Percentiles rank a stretch among this genome's conserved stretches.
These are phyloP conservation scores for Aspergillus sparsus DNA, from an alignment of 495 filamentous ascomycete species.

Conservation along the genomic window DNA sequence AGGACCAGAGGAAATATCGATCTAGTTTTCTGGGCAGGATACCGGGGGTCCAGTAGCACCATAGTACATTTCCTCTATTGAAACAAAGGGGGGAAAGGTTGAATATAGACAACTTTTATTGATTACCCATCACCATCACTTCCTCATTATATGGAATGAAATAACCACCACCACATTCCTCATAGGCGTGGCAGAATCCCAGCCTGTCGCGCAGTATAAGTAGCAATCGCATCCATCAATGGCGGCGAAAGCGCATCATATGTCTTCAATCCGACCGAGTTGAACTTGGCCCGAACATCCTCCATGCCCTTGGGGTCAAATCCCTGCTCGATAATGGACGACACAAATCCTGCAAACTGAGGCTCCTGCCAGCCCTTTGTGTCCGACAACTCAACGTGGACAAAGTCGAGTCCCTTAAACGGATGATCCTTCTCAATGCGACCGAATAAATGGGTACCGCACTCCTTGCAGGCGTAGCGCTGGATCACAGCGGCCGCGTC, in stretches of 20 bases:
- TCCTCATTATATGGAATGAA: not conserved
- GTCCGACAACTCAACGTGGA: slow-evolving; percentile 58
- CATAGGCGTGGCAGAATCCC: slow-evolving; percentile 18
- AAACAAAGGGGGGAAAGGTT: not conserved
- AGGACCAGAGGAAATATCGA: no score
- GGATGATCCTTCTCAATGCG: slow-evolving; percentile 61
- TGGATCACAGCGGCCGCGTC: slow-evolving; percentile 55
- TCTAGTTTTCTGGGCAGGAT: no score
- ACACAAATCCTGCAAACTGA: slow-evolving; percentile 63
- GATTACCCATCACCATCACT: not conserved
- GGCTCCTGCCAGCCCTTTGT: slow-evolving; percentile 62
- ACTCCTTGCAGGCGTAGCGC: slow-evolving; percentile 57
- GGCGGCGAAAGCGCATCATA: slow-evolving; percentile 58
- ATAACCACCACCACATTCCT: not conserved
- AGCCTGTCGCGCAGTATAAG: slow-evolving; percentile 51
- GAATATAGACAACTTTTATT: not conserved
- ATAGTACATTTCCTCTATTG: no score
- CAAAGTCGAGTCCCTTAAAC: slow-evolving; percentile 63
- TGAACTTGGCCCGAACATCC: slow-evolving; percentile 50
- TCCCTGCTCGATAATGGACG: slow-evolving; percentile 62
- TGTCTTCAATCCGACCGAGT: slow-evolving; percentile 49
- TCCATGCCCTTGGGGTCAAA: slow-evolving; percentile 54
- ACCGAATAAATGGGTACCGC: slow-evolving; percentile 58
- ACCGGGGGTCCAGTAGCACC: no score
- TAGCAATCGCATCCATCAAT: slow-evolving; percentile 61